Evolutionary conservation across 441 rosid genomes (phyloP), one percentile per base, ranked within the genome.

Genomic region (Hura crepitans): DNA sequence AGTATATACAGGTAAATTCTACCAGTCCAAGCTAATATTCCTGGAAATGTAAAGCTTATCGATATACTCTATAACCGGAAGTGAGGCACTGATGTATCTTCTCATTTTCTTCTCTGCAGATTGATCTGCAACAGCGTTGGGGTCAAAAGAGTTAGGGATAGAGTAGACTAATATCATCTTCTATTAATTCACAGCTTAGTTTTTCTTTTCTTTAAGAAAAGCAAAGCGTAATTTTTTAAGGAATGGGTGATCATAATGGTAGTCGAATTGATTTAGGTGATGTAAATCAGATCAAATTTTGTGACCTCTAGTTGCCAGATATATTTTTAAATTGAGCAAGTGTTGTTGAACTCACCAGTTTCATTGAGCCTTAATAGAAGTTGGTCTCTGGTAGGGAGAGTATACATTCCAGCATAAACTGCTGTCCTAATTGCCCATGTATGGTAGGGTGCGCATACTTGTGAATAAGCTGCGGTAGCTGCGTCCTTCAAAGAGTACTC

Each of bases 401-500:
- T 82, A 72, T 87, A 89, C 97, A 95, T 95, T 65, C 96, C 96
- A 3, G 98, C 96, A 74, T 85, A 90, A 76, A 89, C 99, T 0
- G 99, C 97, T 1, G 96, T 83, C 64, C 97, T 80, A 60, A 95
- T 84, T 0, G 95, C 81, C 98, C 99, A 90, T 9, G 97, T 81
- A 66, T 90, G 98, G 70, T 72, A 92, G 25, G 95, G 96, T 4
- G 98, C 96, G 57, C 97, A 95, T 5, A 92, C 97, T 77, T 86
- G 86, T 0, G 95, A 72, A 77, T 90, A 95, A 55, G 98, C 97
- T 33, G 89, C 77, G 15, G 99, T 82, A 4, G 98, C 99, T 15
- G 97, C 98, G 0, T 89, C 86, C 85, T 81, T 92, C 73, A 92
- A 80, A 17, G 90, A 86, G 75, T 81, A 71, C 28, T 84, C 90